Percentiles rank a stretch among this genome's conserved stretches.
Evolutionary conservation across 2,329 filamentous ascomycete species (phyloP).

Genomic region (Exserohilum rostratum): DNA sequence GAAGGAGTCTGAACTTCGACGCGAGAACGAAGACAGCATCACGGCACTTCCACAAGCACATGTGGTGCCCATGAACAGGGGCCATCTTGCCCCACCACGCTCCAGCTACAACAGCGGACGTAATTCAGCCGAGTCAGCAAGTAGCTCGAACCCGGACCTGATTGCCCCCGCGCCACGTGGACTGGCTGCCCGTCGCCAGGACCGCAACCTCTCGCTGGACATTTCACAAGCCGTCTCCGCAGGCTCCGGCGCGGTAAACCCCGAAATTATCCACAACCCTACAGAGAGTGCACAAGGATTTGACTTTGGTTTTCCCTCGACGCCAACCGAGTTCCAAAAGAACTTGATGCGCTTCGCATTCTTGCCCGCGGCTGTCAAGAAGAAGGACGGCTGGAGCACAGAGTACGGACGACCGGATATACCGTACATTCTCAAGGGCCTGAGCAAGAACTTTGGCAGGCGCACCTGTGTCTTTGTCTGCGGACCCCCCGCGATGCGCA

Average conservation of each 20-base stretch:
- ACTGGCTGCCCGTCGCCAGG: slow-evolving; percentile 51
- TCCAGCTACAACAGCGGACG: slow-evolving; percentile 26
- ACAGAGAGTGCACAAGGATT: slow-evolving; percentile 40
- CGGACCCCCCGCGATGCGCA: slow-evolving; percentile 83
- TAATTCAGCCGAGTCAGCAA: slow-evolving; percentile 22
- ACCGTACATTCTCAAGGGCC: slow-evolving; percentile 81
- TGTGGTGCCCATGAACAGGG: slow-evolving; percentile 34
- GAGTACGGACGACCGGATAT: slow-evolving; percentile 92
- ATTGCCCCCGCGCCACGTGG: slow-evolving; percentile 34
- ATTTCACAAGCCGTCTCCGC: slow-evolving; percentile 48
- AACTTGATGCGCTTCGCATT: slow-evolving; percentile 90
- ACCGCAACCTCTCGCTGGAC: slow-evolving; percentile 52
- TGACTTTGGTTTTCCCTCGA: slow-evolving; percentile 75
- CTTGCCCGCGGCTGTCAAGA: slow-evolving; percentile 60
- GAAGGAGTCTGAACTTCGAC: slow-evolving; percentile 78
- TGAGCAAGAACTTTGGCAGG: slow-evolving; percentile 80
- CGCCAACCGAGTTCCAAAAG: slow-evolving; percentile 87
- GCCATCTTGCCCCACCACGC: slow-evolving; percentile 52
- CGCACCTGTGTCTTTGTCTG: slow-evolving; percentile 92
- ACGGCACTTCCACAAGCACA: slow-evolving; percentile 74
- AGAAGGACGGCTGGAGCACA: slow-evolving; percentile 80
- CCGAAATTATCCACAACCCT: slow-evolving; percentile 48
- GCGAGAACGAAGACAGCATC: slow-evolving; percentile 83
- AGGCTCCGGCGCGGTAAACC: slow-evolving; percentile 48
- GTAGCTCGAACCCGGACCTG: slow-evolving; percentile 36